These are phyloP conservation scores for Candida arabinofermentans DNA, from an alignment of 805 yeast species.

Conservation along the genomic window DNA sequence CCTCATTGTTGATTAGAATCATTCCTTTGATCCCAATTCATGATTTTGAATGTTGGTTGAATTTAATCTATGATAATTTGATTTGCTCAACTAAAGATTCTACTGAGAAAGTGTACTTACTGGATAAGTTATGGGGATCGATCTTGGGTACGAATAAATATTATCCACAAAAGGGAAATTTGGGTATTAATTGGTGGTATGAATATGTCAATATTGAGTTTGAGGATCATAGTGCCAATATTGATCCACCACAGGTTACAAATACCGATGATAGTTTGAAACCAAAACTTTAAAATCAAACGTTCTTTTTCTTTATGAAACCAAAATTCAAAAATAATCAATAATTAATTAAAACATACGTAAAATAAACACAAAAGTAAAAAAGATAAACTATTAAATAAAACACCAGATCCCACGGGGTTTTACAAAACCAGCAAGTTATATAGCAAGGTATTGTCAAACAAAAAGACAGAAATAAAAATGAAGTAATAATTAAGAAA, in stretches of 20 bases:
- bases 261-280: neutral
- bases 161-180: slow-evolving; percentile 51
- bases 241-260: neutral
- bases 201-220: slow-evolving; percentile 27
- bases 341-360: too few species aligned
- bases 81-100: slow-evolving; percentile 23
- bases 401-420: too few species aligned
- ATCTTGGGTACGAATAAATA: slow-evolving; percentile 47
- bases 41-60: slow-evolving; percentile 43
- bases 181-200: slow-evolving; percentile 66
- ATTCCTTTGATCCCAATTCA: slow-evolving; percentile 49
- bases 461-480: neutral
- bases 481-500: neutral
- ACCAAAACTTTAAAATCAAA: neutral
- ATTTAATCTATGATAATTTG: slow-evolving; percentile 34
- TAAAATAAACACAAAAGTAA: too few species aligned
- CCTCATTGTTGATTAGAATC: slow-evolving; percentile 43
- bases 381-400: neutral
- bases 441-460: neutral
- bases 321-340: too few species aligned
- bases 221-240: neutral
- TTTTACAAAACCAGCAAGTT: neutral
- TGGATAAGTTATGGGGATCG: slow-evolving; percentile 45
- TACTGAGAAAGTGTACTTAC: slow-evolving; percentile 37
- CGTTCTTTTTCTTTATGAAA: too few species aligned